Percentiles rank a stretch among this genome's conserved stretches.
Conservation (phyloP, 192 early-diverging fungal species). For the Coemansia sp. region DNA sequence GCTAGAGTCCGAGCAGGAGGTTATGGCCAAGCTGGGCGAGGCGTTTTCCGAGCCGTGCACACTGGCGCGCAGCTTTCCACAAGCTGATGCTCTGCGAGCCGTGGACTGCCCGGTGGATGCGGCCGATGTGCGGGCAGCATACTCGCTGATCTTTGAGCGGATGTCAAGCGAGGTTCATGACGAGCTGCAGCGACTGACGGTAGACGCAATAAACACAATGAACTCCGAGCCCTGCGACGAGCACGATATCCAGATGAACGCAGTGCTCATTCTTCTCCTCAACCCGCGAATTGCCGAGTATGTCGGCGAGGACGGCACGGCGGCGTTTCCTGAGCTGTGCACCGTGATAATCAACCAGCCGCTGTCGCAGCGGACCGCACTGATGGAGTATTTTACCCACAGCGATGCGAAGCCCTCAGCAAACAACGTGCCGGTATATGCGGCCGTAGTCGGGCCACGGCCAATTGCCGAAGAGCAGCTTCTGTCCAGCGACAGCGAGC, state of each 20-base stretch:
- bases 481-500: not conserved
- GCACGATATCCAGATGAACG: slow-evolving; percentile 41
- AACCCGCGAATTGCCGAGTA: slow-evolving; percentile 41
- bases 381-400: slow-evolving; percentile 39
- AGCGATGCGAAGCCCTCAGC: not conserved
- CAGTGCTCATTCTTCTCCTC: slow-evolving; percentile 42
- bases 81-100: slow-evolving; percentile 14
- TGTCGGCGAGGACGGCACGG: slow-evolving; percentile 11
- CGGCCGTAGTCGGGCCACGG: not conserved
- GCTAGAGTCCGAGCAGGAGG: slow-evolving; percentile 19
- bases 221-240: slow-evolving; percentile 42
- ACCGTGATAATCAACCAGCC: slow-evolving; percentile 29
- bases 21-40: slow-evolving; percentile 25
- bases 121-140: slow-evolving; percentile 29
- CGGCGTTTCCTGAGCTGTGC: slow-evolving; percentile 45
- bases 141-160: slow-evolving; percentile 7
- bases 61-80: slow-evolving; percentile 47
- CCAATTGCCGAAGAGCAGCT: not conserved
- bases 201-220: slow-evolving; percentile 23
- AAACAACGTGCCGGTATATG: not conserved
- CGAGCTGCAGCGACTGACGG: slow-evolving; percentile 30
- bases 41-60: slow-evolving; percentile 45
- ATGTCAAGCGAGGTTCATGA: slow-evolving; percentile 13
- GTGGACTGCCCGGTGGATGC: slow-evolving; percentile 45
- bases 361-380: slow-evolving; percentile 12